Conservation (phyloP, 75 land plant species). For the Selaginella tamariscina region DNA sequence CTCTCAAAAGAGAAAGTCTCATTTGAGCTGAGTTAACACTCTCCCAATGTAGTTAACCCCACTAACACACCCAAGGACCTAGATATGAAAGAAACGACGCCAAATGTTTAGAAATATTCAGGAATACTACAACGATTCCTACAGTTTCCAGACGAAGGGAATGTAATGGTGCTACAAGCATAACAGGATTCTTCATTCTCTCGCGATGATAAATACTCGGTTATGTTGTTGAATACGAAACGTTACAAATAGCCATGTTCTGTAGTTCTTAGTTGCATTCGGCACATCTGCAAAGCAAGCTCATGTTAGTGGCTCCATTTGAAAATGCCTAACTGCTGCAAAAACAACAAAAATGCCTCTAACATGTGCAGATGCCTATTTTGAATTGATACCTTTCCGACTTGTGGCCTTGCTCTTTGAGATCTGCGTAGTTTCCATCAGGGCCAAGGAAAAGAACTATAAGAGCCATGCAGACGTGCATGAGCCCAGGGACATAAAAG, state of each 20-base stretch:
- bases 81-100: constrained; percentile 58
- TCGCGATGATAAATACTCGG: constrained; percentile 59
- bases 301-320: background rate
- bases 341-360: too few species aligned
- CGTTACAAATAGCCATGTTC: constrained; percentile 64
- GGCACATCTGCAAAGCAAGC: constrained; percentile 28
- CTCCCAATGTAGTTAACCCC: constrained; percentile 66
- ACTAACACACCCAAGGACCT: constrained; percentile 54
- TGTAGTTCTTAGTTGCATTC: constrained; percentile 51
- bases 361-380: background rate
- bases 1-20: constrained; percentile 37
- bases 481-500: constrained; percentile 53
- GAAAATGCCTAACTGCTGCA: too few species aligned
- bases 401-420: constrained; percentile 53
- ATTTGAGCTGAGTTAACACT: constrained; percentile 46
- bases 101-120: constrained; percentile 54
- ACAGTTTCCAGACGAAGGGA: constrained; percentile 51
- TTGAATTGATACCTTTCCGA: constrained; percentile 37
- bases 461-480: constrained; percentile 50
- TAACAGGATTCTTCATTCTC: too few species aligned
- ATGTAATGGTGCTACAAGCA: too few species aligned
- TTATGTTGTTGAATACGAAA: constrained; percentile 47
- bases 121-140: constrained; percentile 47
- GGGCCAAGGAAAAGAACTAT: constrained; percentile 54
- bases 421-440: constrained; percentile 46